Base-by-base conservation (phyloP, 169 alveolate species). In the Plasmodium chabaudi region DNA sequence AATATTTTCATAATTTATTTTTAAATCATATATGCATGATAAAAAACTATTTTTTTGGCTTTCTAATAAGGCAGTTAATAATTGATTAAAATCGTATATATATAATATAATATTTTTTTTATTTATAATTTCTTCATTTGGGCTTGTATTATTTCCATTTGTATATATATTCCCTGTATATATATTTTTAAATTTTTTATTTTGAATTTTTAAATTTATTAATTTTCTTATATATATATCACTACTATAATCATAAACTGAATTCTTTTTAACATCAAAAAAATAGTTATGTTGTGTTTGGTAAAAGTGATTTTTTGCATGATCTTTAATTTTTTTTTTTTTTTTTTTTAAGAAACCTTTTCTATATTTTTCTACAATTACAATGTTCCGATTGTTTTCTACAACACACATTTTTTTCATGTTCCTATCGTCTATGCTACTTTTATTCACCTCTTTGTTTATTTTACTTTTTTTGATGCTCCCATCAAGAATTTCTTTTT, bases 231-330 rank as follows among this genome's bases (percentile, higher is more conserved):
- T 75, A 51, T 75, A 75, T 68, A 75, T 10, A 55, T 75, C 21
- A 42, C 88, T 75, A 56, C 88, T 75, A 67, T 75, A 75, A 64
- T 75, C 88, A 56, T 61, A 75, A 15, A 75, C 69, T 3, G 88
- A 75, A 63, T 75, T 75, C 63, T 75, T 75, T 17, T 53, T 17
- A 63, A 75, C 49, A 56, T 75, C 88, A 67, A 61, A 75, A 67
- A 75, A 75, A 67, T 75, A 75, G 25, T 75, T 75, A 56, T 75
- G 88, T 42, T 44, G 61, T 12, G 88, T 75, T 47, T 63, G 34
- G 21, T 56, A 75, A 21, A 75, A 75, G 25, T 75, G 88, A 10
- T n/a, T 55, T 42, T 61, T 75, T 47, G 88, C 88, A 56, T 75
- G 88, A 56, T 75, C 88, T 0, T 23, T n/a, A 55, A 46, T 27